Evolutionary conservation across 768 basidiomycete species (phyloP), one percentile per base, ranked within the genome.

Genomic region (Leucosporidium creatinivorum): DNA sequence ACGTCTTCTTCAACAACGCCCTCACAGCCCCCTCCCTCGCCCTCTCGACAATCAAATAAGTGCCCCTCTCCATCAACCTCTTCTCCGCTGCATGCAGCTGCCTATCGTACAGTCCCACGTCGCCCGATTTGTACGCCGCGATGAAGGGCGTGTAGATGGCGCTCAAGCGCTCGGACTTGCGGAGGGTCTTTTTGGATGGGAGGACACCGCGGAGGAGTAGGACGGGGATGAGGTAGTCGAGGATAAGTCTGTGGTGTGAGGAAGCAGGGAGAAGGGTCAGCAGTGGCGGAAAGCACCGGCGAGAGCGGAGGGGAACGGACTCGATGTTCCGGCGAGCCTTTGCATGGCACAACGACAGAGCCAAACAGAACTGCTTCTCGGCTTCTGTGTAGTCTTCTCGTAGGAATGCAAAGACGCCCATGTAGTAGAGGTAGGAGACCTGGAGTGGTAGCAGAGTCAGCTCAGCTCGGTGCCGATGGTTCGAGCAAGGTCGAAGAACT

Each of bases 391-490:
- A 93, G 58, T 94, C 89, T 77, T 97, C 96, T 74, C 90, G 90
- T 68, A 97, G 78, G 79, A 98, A 97, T 75, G 86, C 87, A 68
- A 98, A 82, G 86, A 97, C 90, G 69, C 94, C 96, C 58, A 96
- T 79, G 76, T 97, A 97, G 81, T 94, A 99, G 68, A 86, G 83
- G 79, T 89, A 96, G 28, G 93, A 93, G 60, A 96, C 91, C 89
- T 92, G 80, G 52, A 9, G 36, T 19, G 30, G 28, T 5, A 21
- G 18, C 5, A 3, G 8, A 6, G 25, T 48, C 44, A 59, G 58
- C 4, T 26, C 8, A 44, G 39, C 39, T 28, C 12, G 25, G 15
- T 13, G 13, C n/a, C 7, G 44, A 17, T 13, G 3, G 3, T 0
- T 6, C 26, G 7, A 17, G n/a, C 4, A 17, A 39, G 7, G 23